Percentiles rank a stretch among this genome's conserved stretches.
These are phyloP conservation scores for Aspergillus hortae DNA, from an alignment of 2,329 filamentous ascomycete species.

Conservation along the genomic window DNA sequence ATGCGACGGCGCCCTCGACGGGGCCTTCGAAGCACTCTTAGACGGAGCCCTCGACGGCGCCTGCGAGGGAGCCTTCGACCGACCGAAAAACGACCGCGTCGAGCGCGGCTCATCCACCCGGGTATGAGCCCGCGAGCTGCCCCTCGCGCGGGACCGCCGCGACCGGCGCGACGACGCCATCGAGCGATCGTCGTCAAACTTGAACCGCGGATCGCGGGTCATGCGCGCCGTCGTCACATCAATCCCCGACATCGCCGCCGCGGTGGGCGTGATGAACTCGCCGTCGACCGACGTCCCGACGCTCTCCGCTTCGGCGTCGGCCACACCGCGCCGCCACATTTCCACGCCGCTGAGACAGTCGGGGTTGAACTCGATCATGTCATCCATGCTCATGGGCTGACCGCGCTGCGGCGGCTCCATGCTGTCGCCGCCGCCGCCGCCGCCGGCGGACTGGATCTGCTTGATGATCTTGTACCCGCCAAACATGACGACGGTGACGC, in stretches of 20 bases:
- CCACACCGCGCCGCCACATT: slow-evolving; percentile 61
- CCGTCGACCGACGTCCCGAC: slow-evolving; percentile 61
- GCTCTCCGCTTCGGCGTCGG: slow-evolving; percentile 53
- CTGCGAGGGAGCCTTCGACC: slow-evolving; percentile 10
- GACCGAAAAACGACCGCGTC: neutral
- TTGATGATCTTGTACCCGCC: slow-evolving; percentile 98
- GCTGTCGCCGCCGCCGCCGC: slow-evolving; percentile 22
- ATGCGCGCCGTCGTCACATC: slow-evolving; percentile 31
- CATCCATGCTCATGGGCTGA: slow-evolving; percentile 45
- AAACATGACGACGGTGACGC: slow-evolving; percentile 92
- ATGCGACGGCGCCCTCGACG: slow-evolving; percentile 14
- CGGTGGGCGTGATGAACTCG: slow-evolving; percentile 62
- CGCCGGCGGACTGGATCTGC: slow-evolving; percentile 56
- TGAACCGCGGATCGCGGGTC: slow-evolving; percentile 32
- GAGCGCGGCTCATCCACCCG: slow-evolving; percentile 16
- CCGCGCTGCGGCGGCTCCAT: neutral
- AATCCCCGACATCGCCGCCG: slow-evolving; percentile 47
- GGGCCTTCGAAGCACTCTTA: slow-evolving; percentile 11
- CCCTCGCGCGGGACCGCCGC: slow-evolving; percentile 26
- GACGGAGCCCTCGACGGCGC: slow-evolving; percentile 13
- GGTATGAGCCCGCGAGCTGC: slow-evolving; percentile 13
- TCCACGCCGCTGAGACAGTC: slow-evolving; percentile 57
- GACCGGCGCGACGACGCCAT: slow-evolving; percentile 34
- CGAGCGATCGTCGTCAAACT: slow-evolving; percentile 32
- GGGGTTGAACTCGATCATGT: slow-evolving; percentile 52